Conservation (phyloP, 345 rosid species). For the Arabidopsis suecica region DNA sequence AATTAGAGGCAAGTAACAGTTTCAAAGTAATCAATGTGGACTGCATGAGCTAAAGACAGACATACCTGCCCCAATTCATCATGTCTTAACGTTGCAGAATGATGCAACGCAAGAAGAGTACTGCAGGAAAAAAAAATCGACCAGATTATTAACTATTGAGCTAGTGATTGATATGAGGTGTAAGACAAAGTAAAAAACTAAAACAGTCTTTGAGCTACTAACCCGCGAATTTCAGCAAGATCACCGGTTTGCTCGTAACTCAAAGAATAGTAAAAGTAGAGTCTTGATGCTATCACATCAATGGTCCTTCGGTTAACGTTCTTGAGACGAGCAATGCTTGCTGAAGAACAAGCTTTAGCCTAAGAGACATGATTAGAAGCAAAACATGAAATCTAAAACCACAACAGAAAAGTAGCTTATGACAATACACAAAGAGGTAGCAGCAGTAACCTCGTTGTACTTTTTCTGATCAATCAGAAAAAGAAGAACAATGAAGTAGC, state of each 20-base stretch:
- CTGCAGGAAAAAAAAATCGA: slow-evolving; percentile 48
- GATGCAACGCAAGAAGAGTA: slow-evolving; percentile 81
- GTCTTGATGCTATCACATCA: slow-evolving; percentile 82
- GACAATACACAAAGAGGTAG: slow-evolving; percentile 1
- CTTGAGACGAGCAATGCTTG: slow-evolving; percentile 76
- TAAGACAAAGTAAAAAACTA: slow-evolving; percentile 14
- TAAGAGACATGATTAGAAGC: slow-evolving; percentile 39
- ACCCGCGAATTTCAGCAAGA: slow-evolving; percentile 90
- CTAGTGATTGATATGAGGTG: slow-evolving; percentile 13
- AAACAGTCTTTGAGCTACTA: slow-evolving; percentile 36
- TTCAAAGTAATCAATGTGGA: slow-evolving; percentile 14
- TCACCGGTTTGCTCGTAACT: slow-evolving; percentile 85
- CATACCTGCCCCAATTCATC: slow-evolving; percentile 92
- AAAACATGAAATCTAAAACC: background rate
- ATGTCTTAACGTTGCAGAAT: slow-evolving; percentile 81
- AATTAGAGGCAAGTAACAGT: slow-evolving; percentile 23
- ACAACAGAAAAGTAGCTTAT: background rate
- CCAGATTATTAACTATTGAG: background rate
- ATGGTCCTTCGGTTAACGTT: slow-evolving; percentile 78
- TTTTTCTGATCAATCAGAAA: slow-evolving; percentile 82
- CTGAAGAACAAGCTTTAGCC: slow-evolving; percentile 93
- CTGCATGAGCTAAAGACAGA: slow-evolving; percentile 24
- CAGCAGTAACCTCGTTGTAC: slow-evolving; percentile 70
- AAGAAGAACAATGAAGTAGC: slow-evolving; percentile 73
- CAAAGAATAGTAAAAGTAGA: slow-evolving; percentile 82